Evolutionary conservation across 2,329 filamentous ascomycete genomes (phyloP).

Genomic region (Hypoxylon sp.): DNA sequence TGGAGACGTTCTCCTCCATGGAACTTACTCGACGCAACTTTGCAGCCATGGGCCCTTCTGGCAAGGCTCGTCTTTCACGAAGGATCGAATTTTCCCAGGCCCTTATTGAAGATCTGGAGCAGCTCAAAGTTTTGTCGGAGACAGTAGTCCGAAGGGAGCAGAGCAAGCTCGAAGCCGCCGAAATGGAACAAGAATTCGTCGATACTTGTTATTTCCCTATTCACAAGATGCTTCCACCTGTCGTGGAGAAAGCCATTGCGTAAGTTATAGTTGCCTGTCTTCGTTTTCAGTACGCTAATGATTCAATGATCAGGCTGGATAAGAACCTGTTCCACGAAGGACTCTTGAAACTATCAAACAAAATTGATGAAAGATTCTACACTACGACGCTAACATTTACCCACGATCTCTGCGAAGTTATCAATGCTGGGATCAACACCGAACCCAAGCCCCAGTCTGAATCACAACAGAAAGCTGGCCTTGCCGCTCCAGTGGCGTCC

Average conservation of each 20-base stretch:
- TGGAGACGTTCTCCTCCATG: conserved; percentile 97
- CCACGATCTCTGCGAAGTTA: conserved; percentile 67
- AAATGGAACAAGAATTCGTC: conserved; percentile 82
- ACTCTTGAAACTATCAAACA: conserved; percentile 63
- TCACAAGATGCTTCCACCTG: conserved; percentile 78
- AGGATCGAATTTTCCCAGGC: conserved; percentile 89
- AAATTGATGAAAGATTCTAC: conserved; percentile 68
- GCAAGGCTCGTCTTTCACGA: conserved; percentile 79
- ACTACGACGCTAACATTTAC: conserved; percentile 69
- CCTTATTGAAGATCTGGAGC: conserved; percentile 81
- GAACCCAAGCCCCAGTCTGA: conserved; percentile 50
- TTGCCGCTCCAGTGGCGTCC: conserved; percentile 61
- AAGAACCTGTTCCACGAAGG: conserved; percentile 70
- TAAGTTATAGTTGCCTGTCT: conserved; percentile 66
- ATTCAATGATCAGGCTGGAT: conserved; percentile 70
- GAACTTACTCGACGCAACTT: conserved; percentile 96
- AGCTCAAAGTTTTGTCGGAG: conserved; percentile 77
- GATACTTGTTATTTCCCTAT: conserved; percentile 94
- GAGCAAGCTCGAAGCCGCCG: conserved; percentile 80
- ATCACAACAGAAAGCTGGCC: conserved; percentile 50
- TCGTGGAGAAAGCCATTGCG: conserved; percentile 83
- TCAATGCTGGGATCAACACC: conserved; percentile 65
- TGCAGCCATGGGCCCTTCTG: conserved; percentile 90
- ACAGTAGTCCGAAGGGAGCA: conserved; percentile 81
- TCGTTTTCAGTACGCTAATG: conserved; percentile 27